Evolutionary conservation across 2,329 filamentous ascomycete genomes (phyloP).

Genomic region (Xylaria sp.): DNA sequence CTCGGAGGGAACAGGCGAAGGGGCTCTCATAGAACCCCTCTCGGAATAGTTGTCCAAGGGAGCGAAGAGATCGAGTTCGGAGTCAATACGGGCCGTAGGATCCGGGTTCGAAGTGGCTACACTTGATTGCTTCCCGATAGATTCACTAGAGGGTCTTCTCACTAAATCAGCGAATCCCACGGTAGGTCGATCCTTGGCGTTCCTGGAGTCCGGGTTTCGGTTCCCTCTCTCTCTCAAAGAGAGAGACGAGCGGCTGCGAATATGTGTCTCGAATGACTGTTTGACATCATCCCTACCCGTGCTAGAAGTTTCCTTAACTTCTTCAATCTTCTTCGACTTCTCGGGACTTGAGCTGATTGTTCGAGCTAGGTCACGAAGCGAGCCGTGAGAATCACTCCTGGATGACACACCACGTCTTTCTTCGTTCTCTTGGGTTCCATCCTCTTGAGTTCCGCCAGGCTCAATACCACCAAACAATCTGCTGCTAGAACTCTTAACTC

Average conservation of each 20-base stretch:
- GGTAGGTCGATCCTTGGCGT: constrained; percentile 33
- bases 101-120: constrained; percentile 47
- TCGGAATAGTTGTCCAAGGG: constrained; percentile 52
- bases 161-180: constrained; percentile 45
- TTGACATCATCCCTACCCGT: constrained; percentile 12
- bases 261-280: constrained; percentile 13
- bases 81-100: constrained; percentile 52
- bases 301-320: constrained; percentile 10
- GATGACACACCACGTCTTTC: constrained; percentile 19
- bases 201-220: constrained; percentile 26
- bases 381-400: constrained; percentile 41
- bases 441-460: constrained; percentile 17
- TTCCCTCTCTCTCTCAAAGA: constrained; percentile 22
- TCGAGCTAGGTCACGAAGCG: constrained; percentile 46
- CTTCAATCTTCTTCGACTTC: constrained; percentile 18
- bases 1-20: constrained; percentile 40
- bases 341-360: constrained; percentile 42
- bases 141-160: constrained; percentile 42
- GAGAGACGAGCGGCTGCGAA: constrained; percentile 18
- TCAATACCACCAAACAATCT: constrained; percentile 1
- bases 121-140: constrained; percentile 44
- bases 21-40: constrained; percentile 47
- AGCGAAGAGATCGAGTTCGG: constrained; percentile 53
- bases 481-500: constrained; percentile 11
- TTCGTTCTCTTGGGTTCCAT: constrained; percentile 17